These are phyloP conservation scores for Geotrichum klebahnii DNA, from an alignment of 1,139 yeast species.

Conservation along the genomic window DNA sequence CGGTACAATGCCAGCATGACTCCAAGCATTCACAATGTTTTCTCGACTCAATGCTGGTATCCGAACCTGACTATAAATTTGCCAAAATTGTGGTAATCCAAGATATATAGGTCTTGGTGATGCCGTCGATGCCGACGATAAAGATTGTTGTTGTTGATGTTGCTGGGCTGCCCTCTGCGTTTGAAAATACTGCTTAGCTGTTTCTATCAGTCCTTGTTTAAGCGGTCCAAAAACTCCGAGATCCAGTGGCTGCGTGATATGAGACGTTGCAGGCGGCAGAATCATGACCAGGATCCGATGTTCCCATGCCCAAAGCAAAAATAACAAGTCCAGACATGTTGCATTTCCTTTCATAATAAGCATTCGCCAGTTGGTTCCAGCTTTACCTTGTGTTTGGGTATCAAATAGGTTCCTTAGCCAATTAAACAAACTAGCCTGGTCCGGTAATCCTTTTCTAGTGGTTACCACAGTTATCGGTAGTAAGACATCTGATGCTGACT, in stretches of 20 bases:
- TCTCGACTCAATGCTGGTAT: too few species aligned
- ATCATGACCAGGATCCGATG: constrained; percentile 5
- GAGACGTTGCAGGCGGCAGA: neutral
- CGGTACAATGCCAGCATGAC: constrained; percentile 4
- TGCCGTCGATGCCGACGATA: too few species aligned
- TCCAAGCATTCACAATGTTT: constrained; percentile 4
- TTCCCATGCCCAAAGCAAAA: constrained; percentile 9
- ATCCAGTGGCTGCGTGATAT: constrained; percentile 1
- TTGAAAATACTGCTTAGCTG: neutral
- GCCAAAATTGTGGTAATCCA: neutral
- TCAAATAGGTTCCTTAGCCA: constrained; percentile 6
- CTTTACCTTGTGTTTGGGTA: neutral
- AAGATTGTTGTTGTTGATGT: too few species aligned
- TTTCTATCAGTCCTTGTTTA: neutral
- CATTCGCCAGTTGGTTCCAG: constrained; percentile 3
- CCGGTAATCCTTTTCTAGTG: neutral
- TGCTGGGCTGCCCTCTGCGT: too few species aligned
- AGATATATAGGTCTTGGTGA: too few species aligned
- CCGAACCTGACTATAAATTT: neutral
- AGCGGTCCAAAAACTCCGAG: neutral
- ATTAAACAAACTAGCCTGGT: neutral
- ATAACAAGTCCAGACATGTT: neutral
- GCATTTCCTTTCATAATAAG: constrained; percentile 1
- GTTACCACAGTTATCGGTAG: neutral
- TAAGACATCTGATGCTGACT: neutral